Evolutionary conservation across 2,329 filamentous ascomycete species (phyloP).

Genomic region (Hirsutella minnesotensis): DNA sequence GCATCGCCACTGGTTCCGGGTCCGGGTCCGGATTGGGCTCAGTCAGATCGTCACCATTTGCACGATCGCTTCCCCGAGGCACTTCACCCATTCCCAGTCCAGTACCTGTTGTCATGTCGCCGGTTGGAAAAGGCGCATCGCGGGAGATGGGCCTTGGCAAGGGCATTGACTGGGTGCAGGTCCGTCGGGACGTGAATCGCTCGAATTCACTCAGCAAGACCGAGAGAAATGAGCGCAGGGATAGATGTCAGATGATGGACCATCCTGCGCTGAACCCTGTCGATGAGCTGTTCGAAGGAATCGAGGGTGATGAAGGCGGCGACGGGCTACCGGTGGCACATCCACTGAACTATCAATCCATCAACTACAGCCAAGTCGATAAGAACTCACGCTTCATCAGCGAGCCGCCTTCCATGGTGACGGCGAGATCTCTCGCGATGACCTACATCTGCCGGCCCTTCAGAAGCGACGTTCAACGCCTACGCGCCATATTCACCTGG

Average conservation of each 20-base stretch:
- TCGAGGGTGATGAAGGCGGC: conserved; percentile 81
- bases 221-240: conserved; percentile 71
- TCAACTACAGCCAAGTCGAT: conserved; percentile 80
- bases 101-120: conserved; percentile 21
- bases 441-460: conserved; percentile 91
- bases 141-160: conserved; percentile 58
- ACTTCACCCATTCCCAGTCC: conserved; percentile 30
- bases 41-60: conserved; percentile 29
- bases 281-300: conserved; percentile 72
- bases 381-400: conserved; percentile 90
- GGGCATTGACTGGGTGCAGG: conserved; percentile 86
- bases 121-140: conserved; percentile 37
- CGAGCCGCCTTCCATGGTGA: conserved; percentile 71
- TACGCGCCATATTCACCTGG: conserved; percentile 96
- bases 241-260: conserved; percentile 91
- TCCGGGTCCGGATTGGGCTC: conserved; percentile 25
- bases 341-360: conserved; percentile 66
- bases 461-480: conserved; percentile 80
- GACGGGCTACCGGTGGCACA: conserved; percentile 76
- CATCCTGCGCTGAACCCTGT: conserved; percentile 80
- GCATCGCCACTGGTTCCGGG: conserved; percentile 50
- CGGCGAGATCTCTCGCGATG: conserved; percentile 71
- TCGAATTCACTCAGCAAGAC: conserved; percentile 88
- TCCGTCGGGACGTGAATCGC: conserved; percentile 87
- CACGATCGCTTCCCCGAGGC: conserved; percentile 26